Evolutionary conservation across 116 monocot species (phyloP).

Genomic region (Zostera marina): DNA sequence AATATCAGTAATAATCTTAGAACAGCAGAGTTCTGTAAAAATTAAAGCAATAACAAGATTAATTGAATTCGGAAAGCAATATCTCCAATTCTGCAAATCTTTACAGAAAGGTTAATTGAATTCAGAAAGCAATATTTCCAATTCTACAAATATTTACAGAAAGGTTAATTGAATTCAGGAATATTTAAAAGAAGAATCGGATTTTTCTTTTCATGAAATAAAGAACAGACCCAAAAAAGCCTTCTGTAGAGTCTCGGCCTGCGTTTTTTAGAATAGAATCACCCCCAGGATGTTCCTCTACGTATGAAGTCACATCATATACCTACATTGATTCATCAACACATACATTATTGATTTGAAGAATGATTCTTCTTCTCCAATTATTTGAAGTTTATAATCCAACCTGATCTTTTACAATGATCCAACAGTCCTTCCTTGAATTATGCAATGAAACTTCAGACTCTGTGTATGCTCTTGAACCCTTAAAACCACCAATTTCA

Average conservation of each 20-base stretch:
- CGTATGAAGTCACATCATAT: slow-evolving; percentile 90
- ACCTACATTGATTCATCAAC: slow-evolving; percentile 27
- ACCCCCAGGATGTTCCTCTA: slow-evolving; percentile 96
- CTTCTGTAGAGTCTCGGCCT: slow-evolving; percentile 82
- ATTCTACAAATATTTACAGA: neutral
- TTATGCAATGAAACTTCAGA: slow-evolving; percentile 73
- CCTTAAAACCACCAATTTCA: slow-evolving; percentile 1
- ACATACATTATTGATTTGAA: neutral
- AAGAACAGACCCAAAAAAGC: slow-evolving; percentile 64
- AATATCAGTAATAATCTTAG: no score
- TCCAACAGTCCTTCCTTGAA: slow-evolving; percentile 80
- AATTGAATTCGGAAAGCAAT: no score
- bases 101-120: no score
- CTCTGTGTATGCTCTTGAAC: slow-evolving; percentile 33
- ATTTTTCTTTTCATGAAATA: neutral
- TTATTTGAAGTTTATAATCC: neutral
- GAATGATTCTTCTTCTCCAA: neutral
- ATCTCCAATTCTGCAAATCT: no score
- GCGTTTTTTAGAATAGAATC: slow-evolving; percentile 88
- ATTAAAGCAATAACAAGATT: neutral
- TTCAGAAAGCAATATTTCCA: neutral
- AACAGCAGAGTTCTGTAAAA: neutral
- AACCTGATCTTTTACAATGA: slow-evolving; percentile 90
- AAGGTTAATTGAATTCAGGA: neutral
- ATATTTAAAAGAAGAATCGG: neutral